phyloP scores from a whole-genome alignment of 768 basidiomycete genomes.

The Hebeloma cylindrosporum region DNA sequence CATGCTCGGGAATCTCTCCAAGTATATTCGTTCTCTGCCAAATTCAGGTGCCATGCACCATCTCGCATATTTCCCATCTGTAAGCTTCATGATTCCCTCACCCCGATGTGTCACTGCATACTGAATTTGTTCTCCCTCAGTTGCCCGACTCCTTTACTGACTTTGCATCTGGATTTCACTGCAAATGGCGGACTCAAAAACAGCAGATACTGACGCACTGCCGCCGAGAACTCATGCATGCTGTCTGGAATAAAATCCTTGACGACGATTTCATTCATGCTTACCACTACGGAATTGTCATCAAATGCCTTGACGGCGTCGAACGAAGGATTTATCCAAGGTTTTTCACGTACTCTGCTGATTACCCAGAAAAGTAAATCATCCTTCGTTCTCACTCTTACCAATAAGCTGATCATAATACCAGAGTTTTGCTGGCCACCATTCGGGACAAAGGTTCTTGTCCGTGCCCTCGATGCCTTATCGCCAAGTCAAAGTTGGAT shows the following conservation, averaged over 20 bases:
- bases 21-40: constrained; percentile 34
- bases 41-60: constrained; percentile 35
- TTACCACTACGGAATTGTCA: constrained; percentile 32
- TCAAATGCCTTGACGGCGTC: constrained; percentile 32
- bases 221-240: constrained; percentile 23
- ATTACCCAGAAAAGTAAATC: constrained; percentile 43
- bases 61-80: constrained; percentile 43
- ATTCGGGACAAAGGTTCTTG: constrained; percentile 39
- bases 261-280: constrained; percentile 25
- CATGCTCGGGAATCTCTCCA: constrained; percentile 40
- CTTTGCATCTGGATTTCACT: constrained; percentile 3
- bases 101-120: too few relatives aligned
- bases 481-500: constrained; percentile 27
- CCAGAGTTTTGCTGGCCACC: constrained; percentile 30
- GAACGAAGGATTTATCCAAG: constrained; percentile 31
- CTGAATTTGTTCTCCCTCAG: background rate
- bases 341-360: constrained; percentile 36
- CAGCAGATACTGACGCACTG: constrained; percentile 20
- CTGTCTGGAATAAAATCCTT: constrained; percentile 13
- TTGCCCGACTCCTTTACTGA: constrained; percentile 32
- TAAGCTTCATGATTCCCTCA: constrained; percentile 24
- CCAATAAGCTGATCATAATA: background rate
- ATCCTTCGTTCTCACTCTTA: background rate
- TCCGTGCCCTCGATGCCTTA: constrained; percentile 38
- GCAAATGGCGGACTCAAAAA: constrained; percentile 17